These are phyloP conservation scores for Lojkania enalia DNA, from an alignment of 2,329 filamentous ascomycete species.

Conservation along the genomic window DNA sequence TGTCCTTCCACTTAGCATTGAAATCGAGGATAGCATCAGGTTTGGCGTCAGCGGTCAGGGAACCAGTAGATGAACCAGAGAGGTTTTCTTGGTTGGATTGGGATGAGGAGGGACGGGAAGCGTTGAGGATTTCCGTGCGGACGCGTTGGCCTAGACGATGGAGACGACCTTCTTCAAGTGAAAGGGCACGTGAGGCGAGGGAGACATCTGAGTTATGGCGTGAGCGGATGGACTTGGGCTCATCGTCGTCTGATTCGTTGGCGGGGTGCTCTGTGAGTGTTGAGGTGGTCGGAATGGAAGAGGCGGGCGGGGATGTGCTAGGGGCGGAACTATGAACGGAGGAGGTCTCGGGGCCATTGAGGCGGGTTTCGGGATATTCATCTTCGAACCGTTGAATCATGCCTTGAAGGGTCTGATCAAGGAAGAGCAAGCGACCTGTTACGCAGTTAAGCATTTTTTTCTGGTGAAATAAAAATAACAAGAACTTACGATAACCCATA, in stretches of 20 bases:
- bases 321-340: slow-evolving; percentile 37
- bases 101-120: slow-evolving; percentile 30
- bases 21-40: too few relatives aligned
- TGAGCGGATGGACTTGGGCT: slow-evolving; percentile 54
- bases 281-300: slow-evolving; percentile 34
- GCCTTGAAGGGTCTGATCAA: slow-evolving; percentile 82
- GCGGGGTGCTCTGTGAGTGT: slow-evolving; percentile 28
- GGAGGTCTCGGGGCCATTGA: slow-evolving; percentile 40
- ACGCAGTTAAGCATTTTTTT: slow-evolving; percentile 19
- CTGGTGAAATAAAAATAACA: background rate
- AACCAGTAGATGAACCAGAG: slow-evolving; percentile 33
- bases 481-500: slow-evolving; percentile 70
- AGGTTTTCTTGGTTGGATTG: slow-evolving; percentile 17
- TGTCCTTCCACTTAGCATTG: slow-evolving; percentile 64
- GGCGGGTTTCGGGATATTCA: slow-evolving; percentile 87
- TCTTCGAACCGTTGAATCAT: slow-evolving; percentile 97
- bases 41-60: slow-evolving; percentile 46
- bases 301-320: slow-evolving; percentile 35
- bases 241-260: slow-evolving; percentile 44
- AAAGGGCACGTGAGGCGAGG: slow-evolving; percentile 65
- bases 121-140: slow-evolving; percentile 62
- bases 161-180: slow-evolving; percentile 70
- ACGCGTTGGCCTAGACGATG: slow-evolving; percentile 70
- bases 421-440: slow-evolving; percentile 75
- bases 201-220: slow-evolving; percentile 69